A percentile compares a stretch with the other conserved stretches of the same genome.
phyloP scores from a whole-genome alignment of 305 asterid species.

The Ruellia speciosa region DNA sequence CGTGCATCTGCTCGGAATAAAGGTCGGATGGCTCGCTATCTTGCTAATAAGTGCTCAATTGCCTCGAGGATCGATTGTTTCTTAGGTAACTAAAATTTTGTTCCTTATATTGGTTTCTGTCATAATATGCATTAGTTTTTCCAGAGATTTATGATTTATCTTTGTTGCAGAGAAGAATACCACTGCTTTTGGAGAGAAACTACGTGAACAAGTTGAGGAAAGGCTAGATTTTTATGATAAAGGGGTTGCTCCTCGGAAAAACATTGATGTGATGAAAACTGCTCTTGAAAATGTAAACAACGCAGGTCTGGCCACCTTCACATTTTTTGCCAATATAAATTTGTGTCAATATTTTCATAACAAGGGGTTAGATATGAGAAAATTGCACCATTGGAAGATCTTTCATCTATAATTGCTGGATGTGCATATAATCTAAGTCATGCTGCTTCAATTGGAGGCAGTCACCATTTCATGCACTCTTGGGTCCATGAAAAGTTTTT shows the following conservation, averaged over 20 bases:
- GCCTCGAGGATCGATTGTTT: slow-evolving; percentile 93
- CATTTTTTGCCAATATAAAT: too few relatives aligned
- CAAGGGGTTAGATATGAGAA: too few relatives aligned
- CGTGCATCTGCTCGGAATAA: slow-evolving; percentile 89
- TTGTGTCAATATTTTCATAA: not conserved
- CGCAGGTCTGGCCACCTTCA: slow-evolving; percentile 36
- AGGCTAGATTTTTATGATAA: slow-evolving; percentile 86
- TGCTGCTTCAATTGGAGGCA: too few relatives aligned
- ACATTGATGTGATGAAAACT: slow-evolving; percentile 81
- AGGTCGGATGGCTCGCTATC: slow-evolving; percentile 98
- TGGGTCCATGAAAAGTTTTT: too few relatives aligned
- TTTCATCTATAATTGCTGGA: too few relatives aligned
- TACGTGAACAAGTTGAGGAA: slow-evolving; percentile 97
- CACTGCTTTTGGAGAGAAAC: slow-evolving; percentile 76
- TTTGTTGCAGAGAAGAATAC: slow-evolving; percentile 55
- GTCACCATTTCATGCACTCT: too few relatives aligned
- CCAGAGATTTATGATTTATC: slow-evolving; percentile 5
- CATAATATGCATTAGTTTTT: not conserved
- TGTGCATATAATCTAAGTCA: too few relatives aligned
- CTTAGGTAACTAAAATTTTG: slow-evolving; percentile 37
- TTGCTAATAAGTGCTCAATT: slow-evolving; percentile 94
- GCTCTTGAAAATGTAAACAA: slow-evolving; percentile 47
- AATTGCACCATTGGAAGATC: too few relatives aligned
- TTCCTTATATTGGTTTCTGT: not conserved
- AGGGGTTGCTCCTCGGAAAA: slow-evolving; percentile 95